Evolutionary conservation across 1,284 basidiomycete species (phyloP), one percentile per base, ranked within the genome.

Genomic region (Bondarzewia mesenterica): DNA sequence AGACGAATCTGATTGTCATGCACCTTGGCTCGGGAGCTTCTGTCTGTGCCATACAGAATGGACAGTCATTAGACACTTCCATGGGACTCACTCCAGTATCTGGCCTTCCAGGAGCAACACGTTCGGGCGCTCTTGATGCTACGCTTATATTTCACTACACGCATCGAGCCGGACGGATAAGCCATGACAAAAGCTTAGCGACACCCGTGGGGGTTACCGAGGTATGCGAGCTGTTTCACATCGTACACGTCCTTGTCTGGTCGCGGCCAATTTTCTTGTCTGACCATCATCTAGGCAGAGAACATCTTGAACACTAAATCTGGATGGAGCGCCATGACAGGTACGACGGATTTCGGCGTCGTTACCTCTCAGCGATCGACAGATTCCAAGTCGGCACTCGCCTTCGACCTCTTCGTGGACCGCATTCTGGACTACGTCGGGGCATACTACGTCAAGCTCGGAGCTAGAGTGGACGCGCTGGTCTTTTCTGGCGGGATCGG

Each of bases 401-500:
- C 88, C 5, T 92, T 89, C 61, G 71, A 82, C 18, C 66, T 92
- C 36, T 80, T 92, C 60, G 68, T 85, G 15, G 89, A 93, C 62
- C 73, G 88, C 23, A 73, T 93, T 42, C 58, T 88, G 50, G 74
- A 78, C 50, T 91, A 74, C 57, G 60, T 92, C 25, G 85, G 87
- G 5, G 72, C 80, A 43, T 93, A 90, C 61, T 78, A 85, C 54
- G 66, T 88, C 57, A 85, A 88, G 60, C 73, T 92, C 7, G 71
- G 74, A 1, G 75, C 75, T 22, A 47, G 66, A 53, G 77, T 92
- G 5, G 85, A 92, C 61, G 89, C 83, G 3, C 62, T 93, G 25
- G 87, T 93, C 7, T 93, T 94, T 61, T 75, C 87, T 0, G 91
- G 90, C 4, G 90, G 90, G 0, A 89, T 94, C 47, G 91, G 91